These are phyloP conservation scores for Leccinellum rugosiceps DNA, from an alignment of 768 basidiomycete genomes.

Conservation along the genomic window DNA sequence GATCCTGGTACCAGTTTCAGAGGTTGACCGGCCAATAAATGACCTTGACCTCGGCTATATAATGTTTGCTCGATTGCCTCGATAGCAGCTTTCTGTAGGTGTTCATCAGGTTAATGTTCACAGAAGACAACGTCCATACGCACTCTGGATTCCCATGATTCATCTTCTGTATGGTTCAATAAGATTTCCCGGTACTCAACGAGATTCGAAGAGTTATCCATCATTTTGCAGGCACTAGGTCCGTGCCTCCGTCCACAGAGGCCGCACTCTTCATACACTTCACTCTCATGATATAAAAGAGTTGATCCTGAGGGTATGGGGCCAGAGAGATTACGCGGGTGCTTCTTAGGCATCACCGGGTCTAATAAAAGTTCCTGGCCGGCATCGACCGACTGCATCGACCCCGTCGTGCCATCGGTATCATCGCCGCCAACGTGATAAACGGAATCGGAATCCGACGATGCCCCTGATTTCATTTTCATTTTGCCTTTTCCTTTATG, in stretches of 20 bases:
- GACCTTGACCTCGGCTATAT: constrained; percentile 48
- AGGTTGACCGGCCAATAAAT: constrained; percentile 62
- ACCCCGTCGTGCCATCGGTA: constrained; percentile 23
- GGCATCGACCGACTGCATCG: constrained; percentile 13
- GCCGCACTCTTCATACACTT: constrained; percentile 41
- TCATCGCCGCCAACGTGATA: constrained; percentile 17
- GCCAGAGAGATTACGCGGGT: background rate
- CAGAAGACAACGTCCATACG: constrained; percentile 18
- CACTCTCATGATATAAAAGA: constrained; percentile 2
- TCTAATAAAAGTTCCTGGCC: constrained; percentile 1
- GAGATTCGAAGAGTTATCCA: constrained; percentile 59
- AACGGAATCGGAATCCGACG: constrained; percentile 40
- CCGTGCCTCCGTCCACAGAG: constrained; percentile 59
- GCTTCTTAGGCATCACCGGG: constrained; percentile 1
- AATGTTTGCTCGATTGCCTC: constrained; percentile 67
- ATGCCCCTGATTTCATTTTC: constrained; percentile 30
- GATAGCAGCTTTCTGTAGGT: constrained; percentile 58
- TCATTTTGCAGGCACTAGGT: constrained; percentile 57
- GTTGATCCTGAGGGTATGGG: constrained; percentile 3
- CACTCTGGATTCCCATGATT: constrained; percentile 65
- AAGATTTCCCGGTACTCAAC: constrained; percentile 69
- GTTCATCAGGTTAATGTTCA: constrained; percentile 3
- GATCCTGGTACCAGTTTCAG: constrained; percentile 45
- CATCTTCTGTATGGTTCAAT: constrained; percentile 59
- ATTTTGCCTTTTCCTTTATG: constrained; percentile 36